Conservation (phyloP, 371 early-diverging fungal genomes). For the Mucor saturninus region DNA sequence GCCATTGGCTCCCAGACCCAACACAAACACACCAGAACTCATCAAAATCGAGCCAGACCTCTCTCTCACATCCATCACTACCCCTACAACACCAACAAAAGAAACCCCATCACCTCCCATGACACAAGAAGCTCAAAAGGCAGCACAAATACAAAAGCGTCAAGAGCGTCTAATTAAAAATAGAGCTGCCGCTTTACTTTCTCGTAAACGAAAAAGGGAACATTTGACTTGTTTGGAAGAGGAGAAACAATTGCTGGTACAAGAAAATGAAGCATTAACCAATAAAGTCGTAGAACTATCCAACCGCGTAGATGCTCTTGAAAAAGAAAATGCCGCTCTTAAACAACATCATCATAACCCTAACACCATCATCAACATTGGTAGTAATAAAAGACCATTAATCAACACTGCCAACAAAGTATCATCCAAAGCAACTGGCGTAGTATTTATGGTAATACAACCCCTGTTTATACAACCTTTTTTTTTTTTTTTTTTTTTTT, state of each 20-base stretch:
- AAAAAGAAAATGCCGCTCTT: slow-evolving; percentile 37
- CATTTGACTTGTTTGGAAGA: slow-evolving; percentile 79
- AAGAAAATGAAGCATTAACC: slow-evolving; percentile 66
- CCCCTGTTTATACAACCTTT: neutral
- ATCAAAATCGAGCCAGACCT: slow-evolving; percentile 13
- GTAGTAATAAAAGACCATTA: neutral
- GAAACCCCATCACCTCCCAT: neutral
- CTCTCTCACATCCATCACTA: slow-evolving; percentile 10
- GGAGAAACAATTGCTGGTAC: slow-evolving; percentile 62
- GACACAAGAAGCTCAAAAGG: slow-evolving; percentile 33
- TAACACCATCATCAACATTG: slow-evolving; percentile 16
- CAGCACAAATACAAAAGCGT: slow-evolving; percentile 63
- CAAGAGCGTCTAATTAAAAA: slow-evolving; percentile 91
- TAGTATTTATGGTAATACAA: slow-evolving; percentile 71
- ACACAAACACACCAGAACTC: neutral
- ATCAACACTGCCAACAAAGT: slow-evolving; percentile 8
- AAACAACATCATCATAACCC: slow-evolving; percentile 1
- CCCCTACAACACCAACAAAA: neutral
- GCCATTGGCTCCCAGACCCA: slow-evolving; percentile 24
- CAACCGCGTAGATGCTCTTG: slow-evolving; percentile 38
- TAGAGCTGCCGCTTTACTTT: slow-evolving; percentile 87
- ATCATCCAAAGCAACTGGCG: slow-evolving; percentile 52
- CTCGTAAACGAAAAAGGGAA: slow-evolving; percentile 88
- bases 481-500: slow-evolving; percentile 2
- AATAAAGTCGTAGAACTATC: slow-evolving; percentile 50